These are phyloP conservation scores for Favolaschia claudopus DNA, from an alignment of 768 basidiomycete genomes.

Conservation along the genomic window DNA sequence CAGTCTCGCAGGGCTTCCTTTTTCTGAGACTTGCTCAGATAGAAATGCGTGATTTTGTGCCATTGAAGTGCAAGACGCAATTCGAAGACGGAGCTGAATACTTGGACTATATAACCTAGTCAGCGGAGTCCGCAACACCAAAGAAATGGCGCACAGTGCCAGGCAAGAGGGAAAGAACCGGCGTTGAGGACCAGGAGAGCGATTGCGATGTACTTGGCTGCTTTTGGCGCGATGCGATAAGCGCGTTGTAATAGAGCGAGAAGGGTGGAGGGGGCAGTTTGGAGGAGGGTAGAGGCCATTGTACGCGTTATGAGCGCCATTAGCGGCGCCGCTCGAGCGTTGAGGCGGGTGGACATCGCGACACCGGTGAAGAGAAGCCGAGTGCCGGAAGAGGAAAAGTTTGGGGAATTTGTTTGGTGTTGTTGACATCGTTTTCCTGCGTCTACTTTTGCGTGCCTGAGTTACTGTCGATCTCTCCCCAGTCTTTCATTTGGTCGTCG, in stretches of 20 bases:
- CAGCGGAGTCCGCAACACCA: neutral
- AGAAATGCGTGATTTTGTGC: slow-evolving; percentile 33
- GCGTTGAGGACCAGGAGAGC: slow-evolving; percentile 64
- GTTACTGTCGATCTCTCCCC: too few relatives aligned
- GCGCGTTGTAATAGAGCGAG: neutral
- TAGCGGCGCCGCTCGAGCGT: too few relatives aligned
- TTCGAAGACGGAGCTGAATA: slow-evolving; percentile 9
- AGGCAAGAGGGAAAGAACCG: slow-evolving; percentile 68
- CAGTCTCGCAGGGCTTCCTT: slow-evolving; percentile 27
- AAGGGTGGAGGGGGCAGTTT: too few relatives aligned
- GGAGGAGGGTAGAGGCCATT: too few relatives aligned
- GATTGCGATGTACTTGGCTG: slow-evolving; percentile 49
- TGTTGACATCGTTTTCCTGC: too few relatives aligned
- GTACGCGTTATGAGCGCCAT: too few relatives aligned
- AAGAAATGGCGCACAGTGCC: slow-evolving; percentile 64
- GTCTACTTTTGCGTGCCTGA: too few relatives aligned
- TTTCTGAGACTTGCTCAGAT: slow-evolving; percentile 43
- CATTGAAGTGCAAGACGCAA: neutral
- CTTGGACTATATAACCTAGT: neutral
- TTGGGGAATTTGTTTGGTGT: too few relatives aligned
- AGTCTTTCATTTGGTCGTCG: too few relatives aligned
- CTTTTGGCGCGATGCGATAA: slow-evolving; percentile 16
- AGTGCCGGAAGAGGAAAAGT: too few relatives aligned
- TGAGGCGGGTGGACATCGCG: too few relatives aligned
- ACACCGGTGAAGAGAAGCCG: too few relatives aligned